phyloP scores from a whole-genome alignment of 1,284 basidiomycete genomes.

The Calocybe gambosa region DNA sequence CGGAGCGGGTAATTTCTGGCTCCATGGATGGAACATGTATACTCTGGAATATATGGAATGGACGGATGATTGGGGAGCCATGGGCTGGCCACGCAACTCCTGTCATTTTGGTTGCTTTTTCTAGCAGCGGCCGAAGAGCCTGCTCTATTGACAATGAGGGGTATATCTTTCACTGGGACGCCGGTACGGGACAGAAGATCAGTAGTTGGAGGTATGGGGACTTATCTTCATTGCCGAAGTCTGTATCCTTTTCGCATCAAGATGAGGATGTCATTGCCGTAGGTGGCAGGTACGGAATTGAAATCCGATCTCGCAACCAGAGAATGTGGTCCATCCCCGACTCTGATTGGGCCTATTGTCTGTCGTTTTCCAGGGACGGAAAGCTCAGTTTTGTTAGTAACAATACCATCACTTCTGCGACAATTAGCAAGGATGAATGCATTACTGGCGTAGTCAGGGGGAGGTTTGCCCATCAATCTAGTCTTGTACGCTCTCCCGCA shows the following conservation, averaged over 20 bases:
- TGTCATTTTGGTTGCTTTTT: constrained; percentile 5
- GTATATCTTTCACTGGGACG: background rate
- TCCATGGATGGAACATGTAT: constrained; percentile 9
- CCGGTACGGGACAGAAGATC: background rate
- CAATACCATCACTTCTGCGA: background rate
- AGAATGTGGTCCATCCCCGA: background rate
- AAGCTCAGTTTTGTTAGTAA: background rate
- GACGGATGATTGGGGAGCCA: background rate
- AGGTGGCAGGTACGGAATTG: background rate
- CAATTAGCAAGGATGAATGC: background rate
- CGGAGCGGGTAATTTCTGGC: constrained; percentile 3
- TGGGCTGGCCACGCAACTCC: constrained; percentile 2
- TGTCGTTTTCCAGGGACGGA: background rate
- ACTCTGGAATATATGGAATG: constrained; percentile 14
- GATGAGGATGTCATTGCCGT: background rate
- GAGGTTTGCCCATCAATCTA: background rate
- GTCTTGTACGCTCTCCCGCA: background rate
- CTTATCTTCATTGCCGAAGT: background rate
- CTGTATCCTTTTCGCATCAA: background rate
- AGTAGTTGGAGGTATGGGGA: background rate
- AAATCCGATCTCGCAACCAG: background rate
- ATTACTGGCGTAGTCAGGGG: background rate
- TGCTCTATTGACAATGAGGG: background rate
- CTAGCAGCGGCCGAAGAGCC: background rate
- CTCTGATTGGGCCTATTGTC: background rate